Conservation (phyloP, 331 rosid genomes). For the Rhamnella rubrinervis region DNA sequence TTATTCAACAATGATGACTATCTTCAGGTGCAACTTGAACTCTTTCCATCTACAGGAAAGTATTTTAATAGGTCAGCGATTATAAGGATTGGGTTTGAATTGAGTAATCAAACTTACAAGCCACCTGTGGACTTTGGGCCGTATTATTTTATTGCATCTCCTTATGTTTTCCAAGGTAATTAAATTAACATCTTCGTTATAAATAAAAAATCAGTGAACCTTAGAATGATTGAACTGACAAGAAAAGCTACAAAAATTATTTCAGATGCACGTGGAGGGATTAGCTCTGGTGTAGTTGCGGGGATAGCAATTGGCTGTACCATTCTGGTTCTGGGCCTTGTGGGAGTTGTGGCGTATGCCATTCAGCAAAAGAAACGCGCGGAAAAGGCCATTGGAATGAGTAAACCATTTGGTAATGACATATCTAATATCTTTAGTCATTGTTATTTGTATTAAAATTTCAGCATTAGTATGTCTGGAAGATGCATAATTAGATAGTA, state of each 20-base stretch:
- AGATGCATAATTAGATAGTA: not conserved
- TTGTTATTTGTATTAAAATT: slow-evolving; percentile 3
- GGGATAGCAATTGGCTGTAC: slow-evolving; percentile 62
- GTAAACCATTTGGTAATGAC: slow-evolving; percentile 80
- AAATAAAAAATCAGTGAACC: not conserved
- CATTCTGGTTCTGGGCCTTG: slow-evolving; percentile 59
- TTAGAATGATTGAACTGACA: slow-evolving; percentile 18
- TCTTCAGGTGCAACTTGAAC: slow-evolving; percentile 73
- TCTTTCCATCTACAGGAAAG: slow-evolving; percentile 68
- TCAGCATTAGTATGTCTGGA: not conserved
- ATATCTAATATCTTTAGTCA: not conserved
- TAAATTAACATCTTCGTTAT: not conserved
- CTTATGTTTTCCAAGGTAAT: slow-evolving; percentile 73
- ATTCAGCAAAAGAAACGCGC: slow-evolving; percentile 89
- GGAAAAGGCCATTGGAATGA: slow-evolving; percentile 81
- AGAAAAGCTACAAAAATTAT: slow-evolving; percentile 6
- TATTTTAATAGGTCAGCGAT: slow-evolving; percentile 70
- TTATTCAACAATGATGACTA: slow-evolving; percentile 76
- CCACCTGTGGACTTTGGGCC: slow-evolving; percentile 84
- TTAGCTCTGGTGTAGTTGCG: slow-evolving; percentile 44
- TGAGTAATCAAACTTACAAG: slow-evolving; percentile 81
- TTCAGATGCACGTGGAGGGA: slow-evolving; percentile 41
- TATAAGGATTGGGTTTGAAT: slow-evolving; percentile 72
- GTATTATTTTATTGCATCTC: slow-evolving; percentile 62
- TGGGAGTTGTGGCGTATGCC: slow-evolving; percentile 70